These are phyloP conservation scores for Apophysomyces trapeziformis DNA, from an alignment of 371 early-diverging fungal species.

Conservation along the genomic window DNA sequence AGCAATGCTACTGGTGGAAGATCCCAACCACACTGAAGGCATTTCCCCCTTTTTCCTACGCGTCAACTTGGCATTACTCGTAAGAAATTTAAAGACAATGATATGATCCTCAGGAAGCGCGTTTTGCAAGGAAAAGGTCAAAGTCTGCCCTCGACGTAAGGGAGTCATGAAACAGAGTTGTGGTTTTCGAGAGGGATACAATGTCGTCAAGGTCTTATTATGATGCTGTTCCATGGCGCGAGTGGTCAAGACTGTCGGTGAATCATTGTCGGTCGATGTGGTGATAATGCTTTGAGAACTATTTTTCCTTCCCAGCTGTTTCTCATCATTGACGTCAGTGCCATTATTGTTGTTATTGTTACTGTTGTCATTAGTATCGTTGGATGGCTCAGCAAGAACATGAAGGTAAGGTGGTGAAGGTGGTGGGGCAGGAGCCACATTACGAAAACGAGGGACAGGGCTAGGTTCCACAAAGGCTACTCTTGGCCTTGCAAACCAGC, in stretches of 20 bases:
- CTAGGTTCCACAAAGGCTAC: constrained; percentile 52
- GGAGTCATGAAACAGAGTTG: constrained; percentile 32
- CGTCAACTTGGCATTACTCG: constrained; percentile 29
- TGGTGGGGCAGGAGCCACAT: constrained; percentile 48
- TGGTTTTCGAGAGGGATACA: neutral
- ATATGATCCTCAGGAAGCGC: constrained; percentile 49
- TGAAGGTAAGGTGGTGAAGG: constrained; percentile 47
- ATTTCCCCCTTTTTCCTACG: neutral
- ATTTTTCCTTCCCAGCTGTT: neutral
- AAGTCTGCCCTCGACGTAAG: constrained; percentile 41
- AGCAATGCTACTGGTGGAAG: neutral
- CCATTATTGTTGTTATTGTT: constrained; percentile 1
- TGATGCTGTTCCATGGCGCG: neutral
- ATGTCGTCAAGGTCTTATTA: neutral
- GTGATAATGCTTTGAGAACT: neutral
- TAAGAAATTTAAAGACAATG: constrained; percentile 50
- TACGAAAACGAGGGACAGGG: constrained; percentile 54
- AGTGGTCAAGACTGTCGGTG: too few species aligned
- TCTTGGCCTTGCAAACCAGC: constrained; percentile 22
- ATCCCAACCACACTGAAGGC: neutral
- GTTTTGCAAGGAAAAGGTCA: constrained; percentile 38
- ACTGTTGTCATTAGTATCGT: constrained; percentile 5
- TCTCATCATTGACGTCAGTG: neutral
- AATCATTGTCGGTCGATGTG: too few species aligned
- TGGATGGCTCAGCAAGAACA: constrained; percentile 22